Conservation (phyloP, 75 land plant genomes). For the Cunninghamia lanceolata region DNA sequence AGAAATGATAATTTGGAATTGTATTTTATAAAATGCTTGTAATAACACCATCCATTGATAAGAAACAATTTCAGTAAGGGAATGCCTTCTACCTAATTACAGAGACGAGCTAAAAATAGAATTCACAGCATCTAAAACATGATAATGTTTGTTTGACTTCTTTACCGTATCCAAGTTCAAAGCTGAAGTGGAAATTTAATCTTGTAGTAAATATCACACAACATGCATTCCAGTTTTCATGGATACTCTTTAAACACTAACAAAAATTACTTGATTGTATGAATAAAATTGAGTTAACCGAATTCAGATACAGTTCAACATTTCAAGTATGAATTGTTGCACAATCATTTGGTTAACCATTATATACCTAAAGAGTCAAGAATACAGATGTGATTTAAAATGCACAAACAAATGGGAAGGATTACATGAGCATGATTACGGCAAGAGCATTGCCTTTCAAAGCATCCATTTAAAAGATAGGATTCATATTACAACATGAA, state of each 20-base stretch:
- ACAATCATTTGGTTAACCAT: background rate
- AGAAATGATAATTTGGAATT: no score
- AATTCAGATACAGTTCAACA: background rate
- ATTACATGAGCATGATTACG: background rate
- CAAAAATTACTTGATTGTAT: background rate
- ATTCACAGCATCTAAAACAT: background rate
- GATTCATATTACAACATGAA: background rate
- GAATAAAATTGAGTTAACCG: background rate
- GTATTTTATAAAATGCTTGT: no score
- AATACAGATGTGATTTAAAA: background rate
- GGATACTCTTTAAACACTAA: background rate
- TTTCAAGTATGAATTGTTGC: background rate
- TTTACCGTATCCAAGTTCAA: background rate
- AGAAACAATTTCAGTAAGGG: no score
- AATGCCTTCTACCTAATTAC: no score
- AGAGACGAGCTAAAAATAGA: background rate
- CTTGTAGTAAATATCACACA: background rate
- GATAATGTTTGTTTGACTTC: background rate
- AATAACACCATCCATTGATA: no score
- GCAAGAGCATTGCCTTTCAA: background rate
- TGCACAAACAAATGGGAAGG: background rate
- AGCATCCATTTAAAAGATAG: background rate
- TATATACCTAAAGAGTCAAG: background rate
- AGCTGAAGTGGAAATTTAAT: background rate
- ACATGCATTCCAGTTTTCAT: background rate